Evolutionary conservation across 495 filamentous ascomycete genomes (phyloP).

Genomic region (Penicillium daleae): DNA sequence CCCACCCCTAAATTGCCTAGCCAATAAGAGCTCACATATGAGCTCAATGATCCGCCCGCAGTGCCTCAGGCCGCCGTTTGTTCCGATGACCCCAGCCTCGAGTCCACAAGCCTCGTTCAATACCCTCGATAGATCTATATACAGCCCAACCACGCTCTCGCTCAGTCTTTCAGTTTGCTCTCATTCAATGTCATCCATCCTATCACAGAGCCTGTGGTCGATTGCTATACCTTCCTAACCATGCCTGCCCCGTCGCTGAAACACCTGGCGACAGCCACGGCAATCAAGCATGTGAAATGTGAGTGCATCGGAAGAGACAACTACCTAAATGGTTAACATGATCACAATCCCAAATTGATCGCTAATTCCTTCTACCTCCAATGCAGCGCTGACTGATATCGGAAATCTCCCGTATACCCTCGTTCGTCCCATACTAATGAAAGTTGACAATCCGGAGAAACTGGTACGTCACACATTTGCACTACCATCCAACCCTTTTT

Average conservation of each 20-base stretch:
- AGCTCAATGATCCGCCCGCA: slow-evolving; percentile 4
- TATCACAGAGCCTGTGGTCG: slow-evolving; percentile 14
- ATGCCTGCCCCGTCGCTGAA: slow-evolving; percentile 51
- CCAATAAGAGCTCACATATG: slow-evolving; percentile 8
- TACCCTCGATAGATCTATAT: background rate
- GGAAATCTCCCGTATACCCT: slow-evolving; percentile 66
- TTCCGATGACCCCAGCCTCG: background rate
- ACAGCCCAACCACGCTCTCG: background rate
- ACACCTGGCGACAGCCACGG: slow-evolving; percentile 47
- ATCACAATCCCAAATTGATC: background rate
- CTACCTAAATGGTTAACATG: background rate
- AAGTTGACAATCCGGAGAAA: slow-evolving; percentile 67
- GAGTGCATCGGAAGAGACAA: slow-evolving; percentile 15
- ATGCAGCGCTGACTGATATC: slow-evolving; percentile 61
- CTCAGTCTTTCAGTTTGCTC: background rate
- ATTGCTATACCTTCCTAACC: slow-evolving; percentile 19
- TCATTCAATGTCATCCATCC: slow-evolving; percentile 24
- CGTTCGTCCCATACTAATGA: slow-evolving; percentile 61
- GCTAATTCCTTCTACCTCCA: background rate
- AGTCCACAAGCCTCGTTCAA: background rate
- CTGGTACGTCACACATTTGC: slow-evolving; percentile 49
- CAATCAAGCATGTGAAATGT: slow-evolving; percentile 53
- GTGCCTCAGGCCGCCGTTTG: slow-evolving; percentile 1
- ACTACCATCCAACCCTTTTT: background rate
- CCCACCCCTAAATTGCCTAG: background rate